phyloP scores from a whole-genome alignment of 805 yeast genomes.

The Saccharomycopsis vini region DNA sequence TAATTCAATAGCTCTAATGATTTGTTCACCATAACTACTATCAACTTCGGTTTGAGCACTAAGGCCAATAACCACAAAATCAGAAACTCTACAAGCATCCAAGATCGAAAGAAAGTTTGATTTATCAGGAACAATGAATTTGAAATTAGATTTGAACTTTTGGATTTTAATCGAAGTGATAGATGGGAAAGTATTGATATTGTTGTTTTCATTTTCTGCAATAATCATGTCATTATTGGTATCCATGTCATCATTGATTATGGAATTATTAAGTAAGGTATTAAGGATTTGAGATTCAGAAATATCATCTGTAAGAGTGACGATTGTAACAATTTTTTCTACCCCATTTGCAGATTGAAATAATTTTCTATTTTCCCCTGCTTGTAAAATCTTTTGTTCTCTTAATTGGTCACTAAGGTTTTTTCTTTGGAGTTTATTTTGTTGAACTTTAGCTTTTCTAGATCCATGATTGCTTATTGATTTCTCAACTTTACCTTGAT shows the following conservation, averaged over 20 bases:
- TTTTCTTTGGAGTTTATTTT: conserved; percentile 57
- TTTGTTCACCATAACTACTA: conserved; percentile 73
- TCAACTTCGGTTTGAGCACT: conserved; percentile 83
- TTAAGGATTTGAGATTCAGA: conserved; percentile 26
- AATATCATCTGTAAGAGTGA: conserved; percentile 72
- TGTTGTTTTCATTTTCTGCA: not conserved
- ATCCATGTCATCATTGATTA: not conserved
- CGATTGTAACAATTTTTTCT: conserved; percentile 72
- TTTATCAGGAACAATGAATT: conserved; percentile 64
- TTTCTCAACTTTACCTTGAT: conserved; percentile 85
- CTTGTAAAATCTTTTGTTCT: conserved; percentile 55
- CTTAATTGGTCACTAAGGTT: conserved; percentile 73
- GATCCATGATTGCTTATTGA: conserved; percentile 22
- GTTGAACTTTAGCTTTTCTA: conserved; percentile 21
- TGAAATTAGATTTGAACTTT: conserved; percentile 68
- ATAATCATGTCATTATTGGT: not conserved
- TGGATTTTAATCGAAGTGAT: conserved; percentile 45
- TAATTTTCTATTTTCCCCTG: conserved; percentile 51
- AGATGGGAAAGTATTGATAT: not conserved
- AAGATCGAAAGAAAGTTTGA: conserved; percentile 56
- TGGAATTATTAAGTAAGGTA: not conserved
- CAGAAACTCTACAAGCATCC: conserved; percentile 85
- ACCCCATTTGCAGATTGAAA: conserved; percentile 78
- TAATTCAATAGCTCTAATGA: conserved; percentile 76
- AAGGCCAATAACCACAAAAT: conserved; percentile 81